Percentiles rank a stretch among this genome's conserved stretches.
Evolutionary conservation across 345 rosid genomes (phyloP).

Genomic region (Citrus australasica): DNA sequence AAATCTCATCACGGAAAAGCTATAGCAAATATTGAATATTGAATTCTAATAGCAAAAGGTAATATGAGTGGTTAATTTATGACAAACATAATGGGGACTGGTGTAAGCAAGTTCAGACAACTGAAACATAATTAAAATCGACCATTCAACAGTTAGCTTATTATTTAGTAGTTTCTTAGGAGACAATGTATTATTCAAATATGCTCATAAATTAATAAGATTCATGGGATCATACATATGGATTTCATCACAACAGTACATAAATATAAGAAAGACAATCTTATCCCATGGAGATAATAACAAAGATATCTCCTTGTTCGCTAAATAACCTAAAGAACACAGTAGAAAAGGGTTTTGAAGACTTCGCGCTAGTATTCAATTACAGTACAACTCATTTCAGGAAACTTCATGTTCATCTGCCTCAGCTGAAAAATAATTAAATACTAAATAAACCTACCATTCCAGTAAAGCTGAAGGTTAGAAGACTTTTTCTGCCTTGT

Average conservation of each 20-base stretch:
- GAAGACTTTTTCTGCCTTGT: conserved; percentile 93
- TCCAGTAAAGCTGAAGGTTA: conserved; percentile 84
- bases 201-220: neutral
- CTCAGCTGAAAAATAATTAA: neutral
- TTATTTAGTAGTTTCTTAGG: neutral
- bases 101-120: neutral
- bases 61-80: neutral
- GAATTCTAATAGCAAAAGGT: neutral
- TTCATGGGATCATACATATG: neutral
- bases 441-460: conserved; percentile 50
- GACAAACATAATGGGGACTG: neutral
- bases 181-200: too few relatives aligned
- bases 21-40: neutral
- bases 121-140: neutral
- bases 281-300: neutral
- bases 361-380: neutral
- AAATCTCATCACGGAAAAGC: neutral
- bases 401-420: neutral
- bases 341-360: neutral
- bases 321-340: conserved; percentile 14
- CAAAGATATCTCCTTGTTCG: neutral
- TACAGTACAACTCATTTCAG: neutral
- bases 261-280: neutral
- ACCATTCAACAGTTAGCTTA: neutral
- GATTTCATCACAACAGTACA: neutral